These are phyloP conservation scores for Melaleuca alternifolia DNA, from an alignment of 345 rosid species.

Conservation along the genomic window DNA sequence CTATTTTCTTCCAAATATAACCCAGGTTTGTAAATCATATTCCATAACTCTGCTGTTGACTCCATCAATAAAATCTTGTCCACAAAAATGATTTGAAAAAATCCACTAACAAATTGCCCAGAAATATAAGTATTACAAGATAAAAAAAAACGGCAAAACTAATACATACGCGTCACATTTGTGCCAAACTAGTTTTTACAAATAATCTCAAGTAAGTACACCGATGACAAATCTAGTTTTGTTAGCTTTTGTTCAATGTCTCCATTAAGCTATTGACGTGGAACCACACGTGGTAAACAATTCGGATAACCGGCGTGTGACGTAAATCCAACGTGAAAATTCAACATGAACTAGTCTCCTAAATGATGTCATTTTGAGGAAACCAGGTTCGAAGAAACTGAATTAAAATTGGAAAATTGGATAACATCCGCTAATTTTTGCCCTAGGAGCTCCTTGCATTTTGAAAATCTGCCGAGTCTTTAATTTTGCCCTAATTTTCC, in stretches of 20 bases:
- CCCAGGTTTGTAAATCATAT: neutral
- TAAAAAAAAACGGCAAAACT: neutral
- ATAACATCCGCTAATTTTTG: neutral
- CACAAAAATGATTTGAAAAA: neutral
- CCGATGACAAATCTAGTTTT: fast-evolving
- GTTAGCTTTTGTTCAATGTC: neutral
- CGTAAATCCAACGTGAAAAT: fast-evolving
- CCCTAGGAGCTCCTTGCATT: neutral
- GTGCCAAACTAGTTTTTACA: neutral
- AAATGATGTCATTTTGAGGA: neutral
- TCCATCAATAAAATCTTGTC: neutral
- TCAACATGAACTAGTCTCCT: neutral
- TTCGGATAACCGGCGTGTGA: fast-evolving
- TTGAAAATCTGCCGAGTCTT: neutral
- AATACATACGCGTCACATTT: fast-evolving
- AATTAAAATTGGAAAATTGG: neutral
- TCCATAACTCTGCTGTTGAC: neutral
- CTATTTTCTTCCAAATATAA: neutral
- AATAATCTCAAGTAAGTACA: neutral
- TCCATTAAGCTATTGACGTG: neutral
- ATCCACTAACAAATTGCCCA: neutral
- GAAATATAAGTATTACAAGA: neutral
- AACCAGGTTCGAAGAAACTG: neutral
- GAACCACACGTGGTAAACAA: fast-evolving
- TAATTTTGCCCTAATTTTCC: neutral